Conservation (phyloP, 2,329 filamentous ascomycete species). For the Myriosclerotinia scirpicola region DNA sequence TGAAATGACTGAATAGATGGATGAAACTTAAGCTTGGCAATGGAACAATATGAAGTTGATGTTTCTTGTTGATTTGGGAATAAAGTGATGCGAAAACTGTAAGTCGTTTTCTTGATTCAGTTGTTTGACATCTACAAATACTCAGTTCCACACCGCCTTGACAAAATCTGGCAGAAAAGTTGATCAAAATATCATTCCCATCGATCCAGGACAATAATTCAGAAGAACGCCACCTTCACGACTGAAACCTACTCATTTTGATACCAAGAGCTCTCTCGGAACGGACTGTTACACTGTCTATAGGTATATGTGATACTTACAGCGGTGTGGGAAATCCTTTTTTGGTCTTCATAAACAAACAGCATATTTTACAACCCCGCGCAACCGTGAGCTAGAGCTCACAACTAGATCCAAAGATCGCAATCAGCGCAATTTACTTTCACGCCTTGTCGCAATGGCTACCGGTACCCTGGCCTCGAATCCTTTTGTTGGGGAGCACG, state of each 20-base stretch:
- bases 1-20: not conserved
- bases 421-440: slow-evolving; percentile 5
- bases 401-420: not conserved
- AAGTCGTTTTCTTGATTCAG: not conserved
- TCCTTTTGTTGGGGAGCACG: slow-evolving; percentile 14
- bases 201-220: slow-evolving; percentile 1
- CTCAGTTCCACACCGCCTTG: slow-evolving; percentile 4
- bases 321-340: not conserved
- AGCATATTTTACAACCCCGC: not conserved
- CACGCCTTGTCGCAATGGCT: slow-evolving; percentile 13
- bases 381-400: slow-evolving; percentile 5
- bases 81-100: slow-evolving; percentile 5
- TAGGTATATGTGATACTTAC: slow-evolving; percentile 4
- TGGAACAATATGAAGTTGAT: not conserved
- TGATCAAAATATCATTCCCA: slow-evolving; percentile 9
- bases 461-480: slow-evolving; percentile 10
- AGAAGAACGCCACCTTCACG: not conserved
- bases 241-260: not conserved
- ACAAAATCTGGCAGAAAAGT: slow-evolving; percentile 10
- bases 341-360: not conserved
- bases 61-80: slow-evolving; percentile 2
- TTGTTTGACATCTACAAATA: not conserved
- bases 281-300: not conserved
- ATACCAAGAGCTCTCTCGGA: not conserved
- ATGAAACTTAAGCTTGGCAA: not conserved